A percentile compares a stretch with the other conserved stretches of the same genome.
Conservation (phyloP, 306 rosid genomes). For the Cucurbita ficifolia region DNA sequence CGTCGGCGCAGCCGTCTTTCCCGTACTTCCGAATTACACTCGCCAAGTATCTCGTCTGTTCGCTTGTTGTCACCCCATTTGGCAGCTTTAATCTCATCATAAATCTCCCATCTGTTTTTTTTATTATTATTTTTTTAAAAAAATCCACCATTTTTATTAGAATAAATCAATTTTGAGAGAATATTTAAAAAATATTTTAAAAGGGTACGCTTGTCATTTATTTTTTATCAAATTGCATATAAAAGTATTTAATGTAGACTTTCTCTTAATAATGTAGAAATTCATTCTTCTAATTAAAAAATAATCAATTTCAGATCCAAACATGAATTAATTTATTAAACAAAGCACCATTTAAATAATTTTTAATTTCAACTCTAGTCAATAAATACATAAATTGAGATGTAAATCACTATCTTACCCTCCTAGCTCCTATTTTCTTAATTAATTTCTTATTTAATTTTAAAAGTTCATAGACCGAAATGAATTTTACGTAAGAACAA, state of each 20-base stretch:
- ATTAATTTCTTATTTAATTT: too few relatives aligned
- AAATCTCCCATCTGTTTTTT: slow-evolving; percentile 59
- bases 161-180: too few relatives aligned
- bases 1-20: slow-evolving; percentile 89
- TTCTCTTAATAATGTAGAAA: neutral
- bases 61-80: slow-evolving; percentile 83
- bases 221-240: neutral
- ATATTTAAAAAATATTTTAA: too few relatives aligned
- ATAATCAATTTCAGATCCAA: neutral
- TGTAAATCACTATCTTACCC: too few relatives aligned
- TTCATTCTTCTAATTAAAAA: neutral
- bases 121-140: too few relatives aligned
- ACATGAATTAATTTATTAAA: neutral
- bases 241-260: neutral
- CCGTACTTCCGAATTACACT: slow-evolving; percentile 77
- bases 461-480: too few relatives aligned
- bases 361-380: too few relatives aligned
- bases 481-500: too few relatives aligned
- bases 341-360: neutral
- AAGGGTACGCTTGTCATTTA: neutral
- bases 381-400: too few relatives aligned
- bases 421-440: too few relatives aligned
- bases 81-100: slow-evolving; percentile 98
- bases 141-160: too few relatives aligned
- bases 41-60: slow-evolving; percentile 62